Percentiles rank a stretch among this genome's conserved stretches.
phyloP scores from a whole-genome alignment of 352 stramenopile species.

The Phytophthora colocasiae region DNA sequence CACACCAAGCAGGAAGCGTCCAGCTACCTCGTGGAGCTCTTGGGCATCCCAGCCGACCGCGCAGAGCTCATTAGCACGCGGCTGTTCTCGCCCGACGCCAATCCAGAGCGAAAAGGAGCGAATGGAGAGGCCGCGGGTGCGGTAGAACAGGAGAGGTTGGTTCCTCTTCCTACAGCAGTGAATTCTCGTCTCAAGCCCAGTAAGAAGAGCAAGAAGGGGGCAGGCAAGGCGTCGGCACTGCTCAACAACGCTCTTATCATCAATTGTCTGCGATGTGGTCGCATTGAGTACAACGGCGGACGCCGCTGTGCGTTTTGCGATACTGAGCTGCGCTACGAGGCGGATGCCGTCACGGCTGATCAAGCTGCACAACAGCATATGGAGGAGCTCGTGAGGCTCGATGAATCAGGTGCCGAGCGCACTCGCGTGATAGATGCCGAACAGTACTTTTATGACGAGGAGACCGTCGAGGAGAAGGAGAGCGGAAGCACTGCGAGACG shows the following conservation, averaged over 20 bases:
- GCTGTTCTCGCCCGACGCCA: conserved; percentile 42
- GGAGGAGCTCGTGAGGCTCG: conserved; percentile 60
- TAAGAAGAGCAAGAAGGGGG: conserved; percentile 50
- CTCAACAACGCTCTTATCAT: conserved; percentile 67
- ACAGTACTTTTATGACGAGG: conserved; percentile 45
- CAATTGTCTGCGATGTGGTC: conserved; percentile 75
- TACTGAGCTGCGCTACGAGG: conserved; percentile 62
- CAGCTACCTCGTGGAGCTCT: conserved; percentile 72
- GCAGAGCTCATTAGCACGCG: conserved; percentile 57
- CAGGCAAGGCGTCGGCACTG: conserved; percentile 18
- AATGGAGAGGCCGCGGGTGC: conserved; percentile 6
- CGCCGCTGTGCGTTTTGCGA: conserved; percentile 66
- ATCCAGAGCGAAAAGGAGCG: not conserved
- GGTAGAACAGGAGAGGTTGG: conserved; percentile 40
- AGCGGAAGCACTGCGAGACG: conserved; percentile 14
- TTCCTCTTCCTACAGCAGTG: conserved; percentile 41
- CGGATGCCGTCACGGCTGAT: conserved; percentile 40
- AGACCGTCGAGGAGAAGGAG: conserved; percentile 25
- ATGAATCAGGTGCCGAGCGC: conserved; percentile 49
- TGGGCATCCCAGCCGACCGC: conserved; percentile 56
- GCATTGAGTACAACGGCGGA: conserved; percentile 69
- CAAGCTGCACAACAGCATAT: conserved; percentile 53
- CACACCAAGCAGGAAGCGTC: conserved; percentile 50
- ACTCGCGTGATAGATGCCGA: conserved; percentile 59
- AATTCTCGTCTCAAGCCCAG: conserved; percentile 61